Conservation (phyloP, 345 rosid genomes). For the Eucalyptus tenuipes region DNA sequence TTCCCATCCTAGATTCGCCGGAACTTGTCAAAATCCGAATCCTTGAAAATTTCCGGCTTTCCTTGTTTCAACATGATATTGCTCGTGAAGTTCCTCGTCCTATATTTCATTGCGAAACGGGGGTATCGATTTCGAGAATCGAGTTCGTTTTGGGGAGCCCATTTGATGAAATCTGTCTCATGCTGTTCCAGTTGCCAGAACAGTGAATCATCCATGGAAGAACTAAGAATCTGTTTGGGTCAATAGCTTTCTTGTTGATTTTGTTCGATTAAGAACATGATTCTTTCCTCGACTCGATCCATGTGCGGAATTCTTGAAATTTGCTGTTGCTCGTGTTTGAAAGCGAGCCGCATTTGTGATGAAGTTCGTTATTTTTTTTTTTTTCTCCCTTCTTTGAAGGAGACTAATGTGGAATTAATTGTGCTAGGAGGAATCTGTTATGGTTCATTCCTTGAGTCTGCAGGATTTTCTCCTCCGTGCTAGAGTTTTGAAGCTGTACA, state of each 20-base stretch:
- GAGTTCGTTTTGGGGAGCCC: neutral
- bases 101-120: neutral
- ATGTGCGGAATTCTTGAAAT: neutral
- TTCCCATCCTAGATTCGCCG: neutral
- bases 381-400: neutral
- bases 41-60: neutral
- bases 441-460: conserved; percentile 42
- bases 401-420: neutral
- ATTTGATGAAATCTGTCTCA: neutral
- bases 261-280: neutral
- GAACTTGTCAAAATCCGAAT: neutral
- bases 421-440: neutral
- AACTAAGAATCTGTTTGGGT: neutral
- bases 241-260: neutral
- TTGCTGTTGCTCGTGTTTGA: neutral
- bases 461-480: conserved; percentile 83
- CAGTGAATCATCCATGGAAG: neutral
- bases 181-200: neutral
- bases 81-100: neutral
- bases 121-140: neutral
- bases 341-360: neutral
- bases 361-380: neutral
- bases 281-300: neutral
- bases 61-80: neutral
- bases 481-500: conserved; percentile 72